Percentiles rank a stretch among this genome's conserved stretches.
These are phyloP conservation scores for Coprinopsis strossmayeri DNA, from an alignment of 768 basidiomycete genomes.

Conservation along the genomic window DNA sequence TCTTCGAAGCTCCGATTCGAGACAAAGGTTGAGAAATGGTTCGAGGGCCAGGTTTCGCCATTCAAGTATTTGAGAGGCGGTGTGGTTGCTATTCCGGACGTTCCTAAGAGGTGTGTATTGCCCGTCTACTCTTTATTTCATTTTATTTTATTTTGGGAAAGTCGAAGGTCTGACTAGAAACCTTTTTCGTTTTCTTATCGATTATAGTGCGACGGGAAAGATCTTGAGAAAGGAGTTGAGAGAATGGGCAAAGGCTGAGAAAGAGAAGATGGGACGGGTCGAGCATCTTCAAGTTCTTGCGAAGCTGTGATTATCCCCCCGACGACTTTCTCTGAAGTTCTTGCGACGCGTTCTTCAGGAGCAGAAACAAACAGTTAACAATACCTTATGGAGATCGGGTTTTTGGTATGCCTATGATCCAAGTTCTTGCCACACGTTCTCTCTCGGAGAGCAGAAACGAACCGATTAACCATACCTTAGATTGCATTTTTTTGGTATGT, in stretches of 20 bases:
- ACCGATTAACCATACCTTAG: too few species aligned
- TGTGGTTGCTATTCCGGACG: slow-evolving; percentile 36
- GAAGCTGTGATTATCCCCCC: neutral
- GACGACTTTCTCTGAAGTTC: too few species aligned
- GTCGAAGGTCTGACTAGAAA: neutral
- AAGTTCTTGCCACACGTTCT: too few species aligned
- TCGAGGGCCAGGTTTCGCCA: slow-evolving; percentile 43
- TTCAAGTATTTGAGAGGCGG: slow-evolving; percentile 64
- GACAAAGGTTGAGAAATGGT: slow-evolving; percentile 43
- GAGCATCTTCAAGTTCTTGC: neutral
- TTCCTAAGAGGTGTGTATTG: slow-evolving; percentile 48
- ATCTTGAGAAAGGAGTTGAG: slow-evolving; percentile 14
- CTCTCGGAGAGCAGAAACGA: too few species aligned
- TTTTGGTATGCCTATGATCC: too few species aligned
- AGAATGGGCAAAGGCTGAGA: slow-evolving; percentile 12
- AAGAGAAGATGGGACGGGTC: neutral
- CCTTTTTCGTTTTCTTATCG: too few species aligned
- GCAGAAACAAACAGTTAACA: too few species aligned
- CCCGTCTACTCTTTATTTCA: neutral
- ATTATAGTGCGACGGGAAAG: slow-evolving; percentile 14
- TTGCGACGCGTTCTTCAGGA: too few species aligned
- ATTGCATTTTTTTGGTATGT: too few species aligned
- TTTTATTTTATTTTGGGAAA: neutral
- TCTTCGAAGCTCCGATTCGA: slow-evolving; percentile 29
- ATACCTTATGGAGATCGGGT: too few species aligned